A percentile compares a stretch with the other conserved stretches of the same genome.
Evolutionary conservation across 495 filamentous ascomycete species (phyloP).

Genomic region (Entonaema liquescens): DNA sequence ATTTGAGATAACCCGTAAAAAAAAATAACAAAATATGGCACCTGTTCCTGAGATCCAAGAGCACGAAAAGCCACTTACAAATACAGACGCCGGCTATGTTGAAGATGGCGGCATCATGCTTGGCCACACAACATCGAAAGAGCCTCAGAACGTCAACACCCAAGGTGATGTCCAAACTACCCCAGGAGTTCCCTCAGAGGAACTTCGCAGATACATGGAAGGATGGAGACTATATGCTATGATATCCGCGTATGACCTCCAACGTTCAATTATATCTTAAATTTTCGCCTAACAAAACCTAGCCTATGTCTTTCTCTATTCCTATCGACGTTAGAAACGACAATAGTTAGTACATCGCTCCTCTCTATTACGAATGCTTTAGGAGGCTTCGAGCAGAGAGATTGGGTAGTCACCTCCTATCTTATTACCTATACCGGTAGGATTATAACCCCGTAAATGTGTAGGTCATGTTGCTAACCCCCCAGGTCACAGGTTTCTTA

Average conservation of each 20-base stretch:
- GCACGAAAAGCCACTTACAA: neutral
- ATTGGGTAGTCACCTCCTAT: constrained; percentile 67
- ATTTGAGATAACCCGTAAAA: neutral
- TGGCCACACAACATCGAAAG: neutral
- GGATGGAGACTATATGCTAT: constrained; percentile 58
- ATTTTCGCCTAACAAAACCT: neutral
- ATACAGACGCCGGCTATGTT: neutral
- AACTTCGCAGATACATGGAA: constrained; percentile 45
- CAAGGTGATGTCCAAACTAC: constrained; percentile 1
- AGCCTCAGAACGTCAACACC: constrained; percentile 16
- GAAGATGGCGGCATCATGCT: constrained; percentile 24
- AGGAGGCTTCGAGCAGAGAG: constrained; percentile 55
- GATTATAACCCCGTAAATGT: neutral
- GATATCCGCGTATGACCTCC: constrained; percentile 46
- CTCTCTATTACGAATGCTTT: constrained; percentile 64
- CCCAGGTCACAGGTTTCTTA: constrained; percentile 51
- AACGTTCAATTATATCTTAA: neutral
- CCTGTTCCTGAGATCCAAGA: constrained; percentile 11
- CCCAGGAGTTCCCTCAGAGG: neutral
- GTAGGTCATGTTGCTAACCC: neutral
- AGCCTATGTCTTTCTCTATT: constrained; percentile 61
- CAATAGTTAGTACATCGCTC: constrained; percentile 67
- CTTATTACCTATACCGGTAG: constrained; percentile 65
- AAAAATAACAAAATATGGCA: constrained; percentile 8
- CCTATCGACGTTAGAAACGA: constrained; percentile 63